Conservation (phyloP, 257 asterid species). For the Solanum pimpinellifolium region DNA sequence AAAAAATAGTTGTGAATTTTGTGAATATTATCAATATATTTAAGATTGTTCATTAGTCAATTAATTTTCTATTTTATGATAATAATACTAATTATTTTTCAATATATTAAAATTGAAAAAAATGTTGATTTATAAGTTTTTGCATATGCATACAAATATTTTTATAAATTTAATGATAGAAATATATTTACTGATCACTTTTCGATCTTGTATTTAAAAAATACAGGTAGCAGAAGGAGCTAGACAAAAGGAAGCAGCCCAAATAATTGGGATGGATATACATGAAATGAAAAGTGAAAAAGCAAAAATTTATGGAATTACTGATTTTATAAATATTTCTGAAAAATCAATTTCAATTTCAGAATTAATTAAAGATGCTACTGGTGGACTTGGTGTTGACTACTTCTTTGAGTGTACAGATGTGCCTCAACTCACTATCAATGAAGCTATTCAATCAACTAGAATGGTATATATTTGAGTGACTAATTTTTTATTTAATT, state of each 20-base stretch:
- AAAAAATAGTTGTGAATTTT: no score
- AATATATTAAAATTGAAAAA: background rate
- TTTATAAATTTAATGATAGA: accelerated
- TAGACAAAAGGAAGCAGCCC: constrained; percentile 35
- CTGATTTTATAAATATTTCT: constrained; percentile 52
- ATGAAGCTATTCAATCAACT: constrained; percentile 60
- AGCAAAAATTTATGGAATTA: constrained; percentile 47
- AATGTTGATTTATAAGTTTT: no score
- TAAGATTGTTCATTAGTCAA: no score
- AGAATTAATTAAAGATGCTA: constrained; percentile 47
- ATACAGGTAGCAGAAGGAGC: constrained; percentile 57
- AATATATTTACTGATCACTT: background rate
- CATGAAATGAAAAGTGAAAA: constrained; percentile 44
- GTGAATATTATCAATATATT: no score
- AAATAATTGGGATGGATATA: constrained; percentile 56
- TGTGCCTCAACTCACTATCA: constrained; percentile 39
- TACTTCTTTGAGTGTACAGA: constrained; percentile 64
- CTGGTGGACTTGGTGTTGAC: constrained; percentile 68
- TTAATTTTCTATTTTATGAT: no score
- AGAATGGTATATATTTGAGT: constrained; percentile 35
- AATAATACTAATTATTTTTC: no score
- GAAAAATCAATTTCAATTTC: constrained; percentile 45
- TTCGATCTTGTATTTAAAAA: background rate
- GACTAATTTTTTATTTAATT: no score
- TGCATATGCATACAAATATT: background rate